These are phyloP conservation scores for Hippophae gyantsensis DNA, from an alignment of 306 rosid species.

Conservation along the genomic window DNA sequence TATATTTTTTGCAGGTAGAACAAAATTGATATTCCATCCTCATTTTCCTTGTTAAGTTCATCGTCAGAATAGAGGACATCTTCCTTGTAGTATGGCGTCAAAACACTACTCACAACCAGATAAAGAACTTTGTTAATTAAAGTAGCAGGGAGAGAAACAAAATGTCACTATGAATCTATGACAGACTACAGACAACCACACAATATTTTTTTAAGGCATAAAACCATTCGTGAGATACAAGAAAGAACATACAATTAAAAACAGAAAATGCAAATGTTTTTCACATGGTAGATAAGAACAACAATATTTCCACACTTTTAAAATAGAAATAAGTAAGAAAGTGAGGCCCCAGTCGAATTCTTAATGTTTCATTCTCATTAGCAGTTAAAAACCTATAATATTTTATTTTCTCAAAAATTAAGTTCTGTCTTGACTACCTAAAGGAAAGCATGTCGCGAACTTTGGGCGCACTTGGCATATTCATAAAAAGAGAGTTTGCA, in stretches of 20 bases:
- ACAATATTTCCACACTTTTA: too few species aligned
- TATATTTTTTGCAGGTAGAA: slow-evolving; percentile 85
- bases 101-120: slow-evolving; percentile 52
- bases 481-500: slow-evolving; percentile 95
- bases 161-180: not conserved
- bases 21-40: slow-evolving; percentile 87
- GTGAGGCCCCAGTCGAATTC: too few species aligned
- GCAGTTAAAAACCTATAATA: too few species aligned
- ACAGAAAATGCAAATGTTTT: too few species aligned
- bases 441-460: slow-evolving; percentile 86
- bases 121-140: slow-evolving; percentile 17
- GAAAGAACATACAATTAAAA: too few species aligned
- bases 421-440: slow-evolving; percentile 47
- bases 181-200: not conserved
- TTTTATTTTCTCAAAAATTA: not conserved
- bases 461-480: slow-evolving; percentile 87
- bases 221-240: too few species aligned
- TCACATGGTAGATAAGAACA: too few species aligned
- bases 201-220: too few species aligned
- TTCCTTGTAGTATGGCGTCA: slow-evolving; percentile 92
- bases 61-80: slow-evolving; percentile 67
- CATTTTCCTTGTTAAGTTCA: slow-evolving; percentile 65
- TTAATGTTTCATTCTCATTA: too few species aligned
- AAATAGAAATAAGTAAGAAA: too few species aligned
- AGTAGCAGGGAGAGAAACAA: slow-evolving; percentile 3